A percentile compares a stretch with the other conserved stretches of the same genome.
Conservation (phyloP, 1,284 basidiomycete genomes). For the Earliella scabrosa region DNA sequence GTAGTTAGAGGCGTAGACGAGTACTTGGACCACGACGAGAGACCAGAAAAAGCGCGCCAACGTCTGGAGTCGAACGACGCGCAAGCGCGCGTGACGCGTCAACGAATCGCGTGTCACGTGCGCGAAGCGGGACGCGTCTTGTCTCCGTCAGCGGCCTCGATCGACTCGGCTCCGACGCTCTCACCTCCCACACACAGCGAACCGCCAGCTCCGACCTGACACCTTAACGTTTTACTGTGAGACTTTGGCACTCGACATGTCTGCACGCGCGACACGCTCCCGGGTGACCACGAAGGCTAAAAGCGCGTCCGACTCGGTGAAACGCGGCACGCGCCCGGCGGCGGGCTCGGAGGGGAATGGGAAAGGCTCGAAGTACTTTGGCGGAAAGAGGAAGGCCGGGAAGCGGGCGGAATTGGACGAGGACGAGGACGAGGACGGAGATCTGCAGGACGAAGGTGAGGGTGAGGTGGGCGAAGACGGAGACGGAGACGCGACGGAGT, state of each 20-base stretch:
- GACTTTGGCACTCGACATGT: too few species aligned
- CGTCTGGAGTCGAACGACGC: too few species aligned
- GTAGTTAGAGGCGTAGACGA: too few species aligned
- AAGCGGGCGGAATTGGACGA: neutral
- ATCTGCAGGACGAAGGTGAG: neutral
- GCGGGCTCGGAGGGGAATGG: neutral
- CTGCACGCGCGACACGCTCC: neutral
- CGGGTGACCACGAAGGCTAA: neutral
- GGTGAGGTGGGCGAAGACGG: neutral
- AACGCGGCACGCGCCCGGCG: too few species aligned
- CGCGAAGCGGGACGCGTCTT: neutral
- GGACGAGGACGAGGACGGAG: neutral
- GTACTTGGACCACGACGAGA: too few species aligned
- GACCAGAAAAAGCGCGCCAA: too few species aligned
- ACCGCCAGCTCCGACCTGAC: neutral
- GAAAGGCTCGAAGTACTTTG: slow-evolving; percentile 5
- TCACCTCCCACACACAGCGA: neutral
- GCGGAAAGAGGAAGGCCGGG: neutral
- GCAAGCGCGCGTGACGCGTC: too few species aligned
- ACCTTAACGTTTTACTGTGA: neutral
- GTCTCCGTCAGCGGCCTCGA: neutral
- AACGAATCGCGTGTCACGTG: slow-evolving; percentile 8
- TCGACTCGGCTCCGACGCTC: neutral
- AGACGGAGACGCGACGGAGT: neutral
- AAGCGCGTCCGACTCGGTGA: neutral